Evolutionary conservation across 768 basidiomycete species (phyloP).

Genomic region (Suillus brevipes): DNA sequence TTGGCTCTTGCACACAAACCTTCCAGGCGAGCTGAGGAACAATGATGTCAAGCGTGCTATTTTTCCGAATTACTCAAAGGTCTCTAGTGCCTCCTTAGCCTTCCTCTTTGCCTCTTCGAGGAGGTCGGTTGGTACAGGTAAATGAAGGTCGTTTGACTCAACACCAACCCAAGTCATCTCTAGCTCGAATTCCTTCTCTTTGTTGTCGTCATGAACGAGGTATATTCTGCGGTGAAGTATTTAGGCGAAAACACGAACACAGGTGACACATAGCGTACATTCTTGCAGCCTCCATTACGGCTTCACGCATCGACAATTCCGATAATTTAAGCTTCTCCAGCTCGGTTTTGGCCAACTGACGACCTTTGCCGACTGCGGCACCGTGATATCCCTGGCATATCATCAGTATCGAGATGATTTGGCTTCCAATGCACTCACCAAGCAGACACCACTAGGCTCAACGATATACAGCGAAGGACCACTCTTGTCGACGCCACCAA

Average conservation of each 20-base stretch:
- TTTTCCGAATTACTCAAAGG: conserved; percentile 45
- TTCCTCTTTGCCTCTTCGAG: conserved; percentile 82
- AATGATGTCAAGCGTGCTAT: conserved; percentile 21
- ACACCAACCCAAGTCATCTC: conserved; percentile 96
- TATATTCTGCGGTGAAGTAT: conserved; percentile 68
- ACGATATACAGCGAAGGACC: conserved; percentile 87
- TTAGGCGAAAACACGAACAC: background rate
- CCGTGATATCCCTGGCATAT: conserved; percentile 83
- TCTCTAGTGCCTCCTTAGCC: conserved; percentile 84
- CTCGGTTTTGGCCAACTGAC: conserved; percentile 96
- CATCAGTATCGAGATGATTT: background rate
- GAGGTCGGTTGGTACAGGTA: conserved; percentile 82
- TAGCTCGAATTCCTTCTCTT: conserved; percentile 97
- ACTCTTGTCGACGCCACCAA: conserved; percentile 85
- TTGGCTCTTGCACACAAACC: background rate
- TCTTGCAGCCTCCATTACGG: conserved; percentile 89
- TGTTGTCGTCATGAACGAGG: conserved; percentile 94
- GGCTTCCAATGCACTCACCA: conserved; percentile 48
- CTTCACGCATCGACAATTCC: conserved; percentile 78
- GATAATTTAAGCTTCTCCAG: conserved; percentile 91
- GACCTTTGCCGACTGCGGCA: conserved; percentile 97
- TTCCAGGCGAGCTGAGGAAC: conserved; percentile 1
- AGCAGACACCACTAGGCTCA: conserved; percentile 93
- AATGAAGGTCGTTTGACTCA: conserved; percentile 78
- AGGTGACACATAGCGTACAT: conserved; percentile 60